Percentiles rank a stretch among this genome's conserved stretches.
These are phyloP conservation scores for Solanum neorickii DNA, from an alignment of 257 asterid genomes.

Conservation along the genomic window DNA sequence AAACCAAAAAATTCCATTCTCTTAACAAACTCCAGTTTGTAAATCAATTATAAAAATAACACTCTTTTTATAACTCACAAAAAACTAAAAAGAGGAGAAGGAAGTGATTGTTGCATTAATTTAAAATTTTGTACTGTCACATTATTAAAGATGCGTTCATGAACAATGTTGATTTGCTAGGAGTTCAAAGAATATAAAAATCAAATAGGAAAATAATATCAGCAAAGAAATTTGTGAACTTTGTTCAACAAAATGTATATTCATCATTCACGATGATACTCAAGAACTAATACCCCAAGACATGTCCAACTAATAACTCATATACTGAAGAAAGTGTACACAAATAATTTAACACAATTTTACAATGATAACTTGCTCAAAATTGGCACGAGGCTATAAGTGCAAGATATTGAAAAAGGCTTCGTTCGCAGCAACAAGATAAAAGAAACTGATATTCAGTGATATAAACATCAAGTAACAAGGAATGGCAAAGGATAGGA, in stretches of 20 bases:
- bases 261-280: background rate
- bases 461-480: background rate
- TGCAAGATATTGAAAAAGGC: background rate
- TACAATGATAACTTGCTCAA: background rate
- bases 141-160: background rate
- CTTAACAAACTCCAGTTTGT: background rate
- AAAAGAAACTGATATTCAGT: background rate
- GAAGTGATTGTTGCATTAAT: background rate
- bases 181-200: background rate
- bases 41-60: too few species aligned
- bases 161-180: background rate
- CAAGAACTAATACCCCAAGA: background rate
- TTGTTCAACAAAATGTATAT: background rate
- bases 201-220: background rate
- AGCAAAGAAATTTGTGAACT: background rate
- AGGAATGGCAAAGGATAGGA: background rate
- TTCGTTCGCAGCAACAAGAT: background rate
- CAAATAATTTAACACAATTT: background rate
- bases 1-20: background rate
- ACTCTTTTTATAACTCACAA: too few species aligned
- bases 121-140: background rate
- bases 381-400: background rate
- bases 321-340: background rate
- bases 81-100: too few species aligned
- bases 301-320: background rate